phyloP scores from a whole-genome alignment of 169 alveolate species.

The Plasmodium relictum region DNA sequence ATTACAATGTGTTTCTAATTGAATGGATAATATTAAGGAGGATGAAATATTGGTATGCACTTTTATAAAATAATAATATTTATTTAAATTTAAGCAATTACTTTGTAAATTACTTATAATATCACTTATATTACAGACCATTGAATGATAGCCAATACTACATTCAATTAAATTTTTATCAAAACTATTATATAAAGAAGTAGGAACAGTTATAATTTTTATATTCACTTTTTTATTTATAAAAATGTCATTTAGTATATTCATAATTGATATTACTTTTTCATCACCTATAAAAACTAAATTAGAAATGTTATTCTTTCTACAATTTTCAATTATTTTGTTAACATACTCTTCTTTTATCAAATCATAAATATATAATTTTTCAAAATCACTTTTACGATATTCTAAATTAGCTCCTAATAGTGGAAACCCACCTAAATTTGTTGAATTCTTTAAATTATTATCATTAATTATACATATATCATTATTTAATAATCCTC shows the following conservation, averaged over 20 bases:
- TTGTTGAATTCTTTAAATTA: slow-evolving; percentile 9
- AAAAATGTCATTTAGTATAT: slow-evolving; percentile 45
- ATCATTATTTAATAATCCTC: slow-evolving; percentile 41
- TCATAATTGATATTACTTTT: slow-evolving; percentile 41
- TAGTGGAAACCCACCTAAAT: slow-evolving; percentile 44
- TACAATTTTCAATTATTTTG: slow-evolving; percentile 18
- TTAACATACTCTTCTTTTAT: background rate
- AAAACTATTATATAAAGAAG: slow-evolving; percentile 41
- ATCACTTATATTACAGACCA: slow-evolving; percentile 24
- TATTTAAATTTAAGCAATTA: slow-evolving; percentile 16
- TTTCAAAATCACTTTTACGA: background rate
- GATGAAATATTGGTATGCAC: slow-evolving; percentile 43
- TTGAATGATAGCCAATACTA: slow-evolving; percentile 56
- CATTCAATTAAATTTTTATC: slow-evolving; percentile 35
- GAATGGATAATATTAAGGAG: slow-evolving; percentile 15
- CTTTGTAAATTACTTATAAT: slow-evolving; percentile 34
- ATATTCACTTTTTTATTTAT: slow-evolving; percentile 15
- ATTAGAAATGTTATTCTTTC: slow-evolving; percentile 12
- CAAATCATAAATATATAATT: slow-evolving; percentile 1
- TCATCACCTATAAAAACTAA: slow-evolving; percentile 69
- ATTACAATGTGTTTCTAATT: slow-evolving; percentile 60
- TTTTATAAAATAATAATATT: slow-evolving; percentile 25
- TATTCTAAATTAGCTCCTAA: slow-evolving; percentile 18
- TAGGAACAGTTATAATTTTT: slow-evolving; percentile 36
- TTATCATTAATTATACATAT: slow-evolving; percentile 33